These are phyloP conservation scores for Mrakia frigida DNA, from an alignment of 768 basidiomycete genomes.

Conservation along the genomic window DNA sequence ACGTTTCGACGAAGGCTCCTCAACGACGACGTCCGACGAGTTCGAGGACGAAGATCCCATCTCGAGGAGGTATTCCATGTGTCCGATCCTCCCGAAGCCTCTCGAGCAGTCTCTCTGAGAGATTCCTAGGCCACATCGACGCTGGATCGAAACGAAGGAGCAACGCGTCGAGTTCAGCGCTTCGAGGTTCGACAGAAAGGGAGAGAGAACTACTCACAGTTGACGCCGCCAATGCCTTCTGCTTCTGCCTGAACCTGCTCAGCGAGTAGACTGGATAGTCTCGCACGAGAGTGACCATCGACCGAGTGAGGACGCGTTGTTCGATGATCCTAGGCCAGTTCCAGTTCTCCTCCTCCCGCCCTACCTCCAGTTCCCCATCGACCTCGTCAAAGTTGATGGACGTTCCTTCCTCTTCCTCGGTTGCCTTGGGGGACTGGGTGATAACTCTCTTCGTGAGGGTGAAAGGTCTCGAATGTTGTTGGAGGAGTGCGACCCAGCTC, in stretches of 20 bases:
- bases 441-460: background rate
- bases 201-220: background rate
- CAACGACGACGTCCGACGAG: too few relatives aligned
- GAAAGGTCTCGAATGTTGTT: background rate
- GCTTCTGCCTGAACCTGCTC: background rate
- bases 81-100: background rate
- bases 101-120: background rate
- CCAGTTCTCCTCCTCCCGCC: background rate
- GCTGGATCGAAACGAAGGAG: background rate
- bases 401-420: background rate
- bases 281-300: conserved; percentile 1
- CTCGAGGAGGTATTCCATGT: background rate
- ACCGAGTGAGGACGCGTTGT: background rate
- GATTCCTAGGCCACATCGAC: background rate
- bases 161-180: background rate
- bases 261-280: background rate
- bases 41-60: background rate
- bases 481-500: background rate
- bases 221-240: background rate
- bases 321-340: background rate
- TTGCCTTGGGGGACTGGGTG: background rate
- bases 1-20: background rate
- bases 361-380: background rate
- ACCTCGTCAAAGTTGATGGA: background rate
- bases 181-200: background rate